phyloP scores from a whole-genome alignment of 345 rosid species.

The Camelina laxa region DNA sequence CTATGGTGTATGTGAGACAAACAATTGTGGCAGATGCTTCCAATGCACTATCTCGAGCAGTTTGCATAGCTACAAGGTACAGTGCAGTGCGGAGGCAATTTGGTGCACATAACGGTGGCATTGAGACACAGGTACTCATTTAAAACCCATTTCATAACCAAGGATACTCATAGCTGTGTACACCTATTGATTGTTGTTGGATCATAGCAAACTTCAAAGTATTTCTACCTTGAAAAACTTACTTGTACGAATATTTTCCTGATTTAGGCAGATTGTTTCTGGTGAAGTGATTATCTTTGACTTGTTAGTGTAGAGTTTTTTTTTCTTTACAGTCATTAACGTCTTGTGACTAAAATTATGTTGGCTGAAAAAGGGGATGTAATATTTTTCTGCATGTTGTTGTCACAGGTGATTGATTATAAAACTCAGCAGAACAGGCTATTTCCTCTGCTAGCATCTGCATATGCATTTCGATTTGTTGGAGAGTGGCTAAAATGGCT shows the following conservation, averaged over 20 bases:
- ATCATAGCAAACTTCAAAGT: background rate
- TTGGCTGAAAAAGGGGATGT: slow-evolving; percentile 17
- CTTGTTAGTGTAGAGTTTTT: background rate
- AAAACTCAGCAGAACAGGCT: slow-evolving; percentile 96
- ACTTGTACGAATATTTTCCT: background rate
- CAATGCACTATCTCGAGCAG: slow-evolving; percentile 81
- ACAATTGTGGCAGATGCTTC: slow-evolving; percentile 91
- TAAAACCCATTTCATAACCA: slow-evolving; percentile 14
- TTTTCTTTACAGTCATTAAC: background rate
- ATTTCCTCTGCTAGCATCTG: slow-evolving; percentile 98
- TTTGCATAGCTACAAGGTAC: slow-evolving; percentile 96
- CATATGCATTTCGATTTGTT: slow-evolving; percentile 96
- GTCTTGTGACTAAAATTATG: background rate
- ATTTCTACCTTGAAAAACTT: background rate
- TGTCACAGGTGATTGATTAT: slow-evolving; percentile 86
- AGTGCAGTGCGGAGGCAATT: slow-evolving; percentile 98
- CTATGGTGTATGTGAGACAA: slow-evolving; percentile 94
- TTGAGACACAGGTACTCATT: slow-evolving; percentile 79
- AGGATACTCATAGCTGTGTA: slow-evolving; percentile 7
- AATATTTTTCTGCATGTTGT: slow-evolving; percentile 27
- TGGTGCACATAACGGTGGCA: slow-evolving; percentile 72
- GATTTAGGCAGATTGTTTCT: background rate
- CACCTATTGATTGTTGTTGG: slow-evolving; percentile 7
- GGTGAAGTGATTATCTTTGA: background rate
- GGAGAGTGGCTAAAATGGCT: slow-evolving; percentile 99